A percentile compares a stretch with the other conserved stretches of the same genome.
These are phyloP conservation scores for Quillaja saponaria DNA, from an alignment of 306 rosid genomes.

Conservation along the genomic window DNA sequence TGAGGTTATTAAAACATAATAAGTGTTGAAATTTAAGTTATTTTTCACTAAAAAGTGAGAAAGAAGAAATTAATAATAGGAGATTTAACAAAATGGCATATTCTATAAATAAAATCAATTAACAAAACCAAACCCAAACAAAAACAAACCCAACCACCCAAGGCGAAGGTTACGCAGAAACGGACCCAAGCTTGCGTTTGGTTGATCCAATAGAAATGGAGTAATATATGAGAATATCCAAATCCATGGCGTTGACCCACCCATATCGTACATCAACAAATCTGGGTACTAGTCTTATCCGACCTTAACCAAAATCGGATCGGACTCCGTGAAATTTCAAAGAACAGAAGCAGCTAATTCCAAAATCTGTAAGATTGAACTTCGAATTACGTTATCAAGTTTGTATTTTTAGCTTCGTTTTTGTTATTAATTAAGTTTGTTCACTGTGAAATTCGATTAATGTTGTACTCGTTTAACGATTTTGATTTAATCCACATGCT, in stretches of 20 bases:
- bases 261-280: neutral
- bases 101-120: no score
- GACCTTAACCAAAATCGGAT: slow-evolving; percentile 55
- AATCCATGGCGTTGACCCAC: slow-evolving; percentile 4
- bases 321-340: slow-evolving; percentile 32
- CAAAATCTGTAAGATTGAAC: slow-evolving; percentile 32
- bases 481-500: slow-evolving; percentile 12
- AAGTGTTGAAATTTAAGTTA: no score
- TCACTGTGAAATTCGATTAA: neutral
- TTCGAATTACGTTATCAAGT: neutral
- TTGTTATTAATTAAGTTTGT: neutral
- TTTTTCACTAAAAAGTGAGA: no score
- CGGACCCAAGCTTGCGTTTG: neutral
- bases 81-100: no score
- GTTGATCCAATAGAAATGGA: slow-evolving; percentile 4
- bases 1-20: no score
- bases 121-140: slow-evolving; percentile 1
- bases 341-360: neutral
- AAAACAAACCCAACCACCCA: slow-evolving; percentile 6
- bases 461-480: neutral
- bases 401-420: neutral
- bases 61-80: no score
- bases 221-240: neutral
- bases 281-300: slow-evolving; percentile 34
- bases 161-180: neutral